phyloP scores from a whole-genome alignment of 345 rosid genomes.

The Salix viminalis region DNA sequence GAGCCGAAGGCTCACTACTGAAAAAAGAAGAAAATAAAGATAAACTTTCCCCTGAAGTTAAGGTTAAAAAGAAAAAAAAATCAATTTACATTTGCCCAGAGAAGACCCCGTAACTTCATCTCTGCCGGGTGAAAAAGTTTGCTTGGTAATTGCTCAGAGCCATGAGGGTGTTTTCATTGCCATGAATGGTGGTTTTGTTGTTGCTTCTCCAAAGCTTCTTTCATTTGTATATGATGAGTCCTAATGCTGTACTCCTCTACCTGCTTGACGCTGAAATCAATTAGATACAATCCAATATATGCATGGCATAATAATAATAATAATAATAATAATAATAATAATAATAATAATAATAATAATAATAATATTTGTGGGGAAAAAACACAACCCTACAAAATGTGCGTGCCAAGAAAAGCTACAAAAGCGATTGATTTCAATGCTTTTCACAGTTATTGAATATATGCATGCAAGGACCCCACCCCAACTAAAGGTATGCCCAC shows the following conservation, averaged over 20 bases:
- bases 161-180: conserved; percentile 26
- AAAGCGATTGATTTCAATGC: too few species aligned
- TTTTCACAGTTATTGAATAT: background rate
- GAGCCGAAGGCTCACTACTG: conserved; percentile 17
- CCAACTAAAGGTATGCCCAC: background rate
- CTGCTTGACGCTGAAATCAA: conserved; percentile 12
- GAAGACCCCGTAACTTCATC: conserved; percentile 10
- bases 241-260: conserved; percentile 26
- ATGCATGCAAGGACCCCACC: background rate
- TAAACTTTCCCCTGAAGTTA: conserved; percentile 16
- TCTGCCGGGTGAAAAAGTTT: conserved; percentile 28
- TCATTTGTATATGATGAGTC: conserved; percentile 61
- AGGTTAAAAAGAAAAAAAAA: background rate
- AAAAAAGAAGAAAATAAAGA: background rate
- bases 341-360: background rate
- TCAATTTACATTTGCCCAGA: conserved; percentile 33
- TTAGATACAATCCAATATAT: conserved; percentile 5
- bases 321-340: background rate
- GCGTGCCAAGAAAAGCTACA: background rate
- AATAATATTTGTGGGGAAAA: too few species aligned
- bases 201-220: conserved; percentile 42
- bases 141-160: conserved; percentile 24
- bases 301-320: background rate
- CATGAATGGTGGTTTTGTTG: conserved; percentile 17
- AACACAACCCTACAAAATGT: background rate